Conservation (phyloP, 805 yeast species). For the Candida loeiensis region DNA sequence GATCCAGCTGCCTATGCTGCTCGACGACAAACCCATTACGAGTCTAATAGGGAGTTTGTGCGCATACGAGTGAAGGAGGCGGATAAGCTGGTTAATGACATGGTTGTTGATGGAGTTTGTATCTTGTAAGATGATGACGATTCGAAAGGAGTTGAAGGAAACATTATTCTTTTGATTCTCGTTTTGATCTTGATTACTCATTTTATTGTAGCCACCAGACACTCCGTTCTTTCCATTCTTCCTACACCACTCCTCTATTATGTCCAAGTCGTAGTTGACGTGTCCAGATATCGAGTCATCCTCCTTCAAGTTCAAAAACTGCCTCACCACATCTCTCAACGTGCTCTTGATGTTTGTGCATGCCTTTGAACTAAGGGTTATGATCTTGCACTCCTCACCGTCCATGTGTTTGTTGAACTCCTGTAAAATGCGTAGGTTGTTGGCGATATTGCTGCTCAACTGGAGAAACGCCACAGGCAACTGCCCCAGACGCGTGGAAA, state of each 20-base stretch:
- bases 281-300: constrained; percentile 7
- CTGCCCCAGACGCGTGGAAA: constrained; percentile 12
- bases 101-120: constrained; percentile 33
- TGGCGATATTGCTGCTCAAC: constrained; percentile 39
- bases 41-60: constrained; percentile 28
- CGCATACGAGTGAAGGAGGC: constrained; percentile 26
- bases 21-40: constrained; percentile 35
- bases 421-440: constrained; percentile 36
- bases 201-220: too few species aligned
- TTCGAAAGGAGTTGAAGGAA: constrained; percentile 12
- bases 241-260: constrained; percentile 30
- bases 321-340: constrained; percentile 32
- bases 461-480: constrained; percentile 33
- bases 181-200: constrained; percentile 4
- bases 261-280: constrained; percentile 35
- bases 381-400: constrained; percentile 16
- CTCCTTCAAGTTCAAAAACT: constrained; percentile 18
- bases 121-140: constrained; percentile 35
- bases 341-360: constrained; percentile 34
- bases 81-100: constrained; percentile 33
- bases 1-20: constrained; percentile 37
- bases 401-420: constrained; percentile 26
- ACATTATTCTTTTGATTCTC: too few species aligned
- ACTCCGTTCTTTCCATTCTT: constrained; percentile 13
- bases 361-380: constrained; percentile 28